Base-by-base conservation (phyloP, 345 rosid genomes). In the Orychophragmus violaceus region DNA sequence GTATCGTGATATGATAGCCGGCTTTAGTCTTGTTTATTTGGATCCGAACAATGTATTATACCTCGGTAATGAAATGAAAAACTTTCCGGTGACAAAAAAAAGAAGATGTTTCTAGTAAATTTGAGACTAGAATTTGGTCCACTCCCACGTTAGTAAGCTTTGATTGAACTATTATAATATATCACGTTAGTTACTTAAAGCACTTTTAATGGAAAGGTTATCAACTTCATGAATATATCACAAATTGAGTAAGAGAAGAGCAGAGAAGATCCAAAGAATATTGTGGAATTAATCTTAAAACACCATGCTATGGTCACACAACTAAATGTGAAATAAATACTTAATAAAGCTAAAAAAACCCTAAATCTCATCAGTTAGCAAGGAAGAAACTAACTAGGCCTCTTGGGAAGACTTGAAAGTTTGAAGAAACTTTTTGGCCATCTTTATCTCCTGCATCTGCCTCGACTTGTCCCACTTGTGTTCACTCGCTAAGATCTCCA, bases 381-480 rank as follows among this genome's bases (percentile, higher is more conserved):
- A 41, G 13, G 24, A 45, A 19, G 24, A 18, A 44, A 44, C 50
- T 44, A 41, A 41, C 8, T 41, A 18, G 4, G 50, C 23, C 12
- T 18, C 50, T 18, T 18, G 23, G 8, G 94, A 86, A 22, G 98
- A 93, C 77, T 86, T 93, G 82, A 93, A 93, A 66, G 97, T 93
- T 74, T 83, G 76, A 79, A 93, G 65, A 73, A 93, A 93, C 50
- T 74, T 76, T 77, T 68, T 83, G 13, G 82, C 96, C 70, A 82
- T 84, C 48, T 76, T 59, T 45, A 85, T 21, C 85, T 93, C 97
- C 68, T 82, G 68, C 56, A 82, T 80, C 84, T 79, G 75, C 75
- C 88, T 88, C 24, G 86, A 64, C 73, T 74, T 86, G 69, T 84
- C 91, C 98, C 98, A 93, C 0, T 72, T 76, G 78, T 82, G 96